A percentile compares a stretch with the other conserved stretches of the same genome.
phyloP scores from a whole-genome alignment of 2,329 filamentous ascomycete species.

The Stachybotrys echinatus region DNA sequence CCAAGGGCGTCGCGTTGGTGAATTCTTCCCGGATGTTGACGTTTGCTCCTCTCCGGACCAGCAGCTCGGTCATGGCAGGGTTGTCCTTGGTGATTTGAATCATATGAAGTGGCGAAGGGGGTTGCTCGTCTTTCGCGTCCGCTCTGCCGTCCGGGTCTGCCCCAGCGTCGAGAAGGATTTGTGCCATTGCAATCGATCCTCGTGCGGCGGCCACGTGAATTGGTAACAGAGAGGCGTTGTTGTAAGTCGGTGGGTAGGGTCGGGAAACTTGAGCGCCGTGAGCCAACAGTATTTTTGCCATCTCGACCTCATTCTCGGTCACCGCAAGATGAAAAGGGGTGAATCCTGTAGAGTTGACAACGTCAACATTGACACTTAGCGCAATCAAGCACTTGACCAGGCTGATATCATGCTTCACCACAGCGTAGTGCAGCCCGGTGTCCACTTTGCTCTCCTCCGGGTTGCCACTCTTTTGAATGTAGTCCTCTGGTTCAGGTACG shows the following conservation, averaged over 20 bases:
- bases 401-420: neutral
- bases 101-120: neutral
- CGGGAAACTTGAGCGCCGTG: neutral
- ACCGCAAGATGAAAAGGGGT: neutral
- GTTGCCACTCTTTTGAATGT: neutral
- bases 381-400: neutral
- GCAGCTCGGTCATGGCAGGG: neutral
- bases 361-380: neutral
- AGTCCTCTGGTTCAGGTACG: neutral
- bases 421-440: neutral
- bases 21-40: neutral
- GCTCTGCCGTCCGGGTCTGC: neutral
- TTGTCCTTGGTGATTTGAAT: neutral
- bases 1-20: neutral
- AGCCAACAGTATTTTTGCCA: neutral
- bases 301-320: neutral
- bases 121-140: neutral
- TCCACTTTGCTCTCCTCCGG: neutral
- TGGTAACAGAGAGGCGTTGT: neutral
- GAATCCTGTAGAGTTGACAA: neutral
- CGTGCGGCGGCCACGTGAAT: neutral
- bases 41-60: neutral
- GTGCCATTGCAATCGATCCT: neutral
- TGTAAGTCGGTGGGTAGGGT: neutral
- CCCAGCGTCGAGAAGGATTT: neutral